A percentile compares a stretch with the other conserved stretches of the same genome.
These are phyloP conservation scores for Lichtheimia hyalospora DNA, from an alignment of 371 early-diverging fungal genomes.

Conservation along the genomic window DNA sequence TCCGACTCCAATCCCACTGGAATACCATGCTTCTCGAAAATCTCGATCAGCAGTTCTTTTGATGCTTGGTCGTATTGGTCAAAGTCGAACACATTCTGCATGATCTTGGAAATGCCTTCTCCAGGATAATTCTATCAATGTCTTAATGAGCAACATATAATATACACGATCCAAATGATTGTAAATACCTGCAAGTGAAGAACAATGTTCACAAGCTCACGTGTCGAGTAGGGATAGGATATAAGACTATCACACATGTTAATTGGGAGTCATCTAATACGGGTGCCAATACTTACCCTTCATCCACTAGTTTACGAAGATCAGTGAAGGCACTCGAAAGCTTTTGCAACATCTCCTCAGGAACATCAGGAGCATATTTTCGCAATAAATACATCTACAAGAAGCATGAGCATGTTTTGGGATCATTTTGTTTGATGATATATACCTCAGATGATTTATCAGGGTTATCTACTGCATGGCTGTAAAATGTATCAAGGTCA, in stretches of 20 bases:
- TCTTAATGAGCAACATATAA: neutral
- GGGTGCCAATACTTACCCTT: conserved; percentile 39
- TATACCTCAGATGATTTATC: conserved; percentile 69
- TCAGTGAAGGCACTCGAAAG: conserved; percentile 77
- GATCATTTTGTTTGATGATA: neutral
- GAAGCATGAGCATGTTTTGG: neutral
- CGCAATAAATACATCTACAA: conserved; percentile 60
- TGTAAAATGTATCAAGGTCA: conserved; percentile 11
- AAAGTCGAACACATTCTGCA: conserved; percentile 86
- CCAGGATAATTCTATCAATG: conserved; percentile 54
- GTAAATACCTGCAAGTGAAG: conserved; percentile 61
- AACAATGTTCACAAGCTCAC: conserved; percentile 83
- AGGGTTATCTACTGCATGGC: conserved; percentile 83
- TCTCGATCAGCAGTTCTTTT: conserved; percentile 68
- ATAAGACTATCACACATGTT: conserved; percentile 38
- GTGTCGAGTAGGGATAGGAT: conserved; percentile 85
- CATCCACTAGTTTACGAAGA: conserved; percentile 73
- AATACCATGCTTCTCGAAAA: conserved; percentile 80
- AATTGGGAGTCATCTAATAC: neutral
- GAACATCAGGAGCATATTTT: conserved; percentile 75
- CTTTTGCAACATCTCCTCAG: conserved; percentile 64
- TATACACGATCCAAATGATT: neutral
- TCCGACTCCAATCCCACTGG: conserved; percentile 74
- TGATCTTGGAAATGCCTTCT: conserved; percentile 71
- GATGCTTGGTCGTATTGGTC: conserved; percentile 73